These are phyloP conservation scores for Excoecaria agallocha DNA, from an alignment of 345 rosid species.

Conservation along the genomic window DNA sequence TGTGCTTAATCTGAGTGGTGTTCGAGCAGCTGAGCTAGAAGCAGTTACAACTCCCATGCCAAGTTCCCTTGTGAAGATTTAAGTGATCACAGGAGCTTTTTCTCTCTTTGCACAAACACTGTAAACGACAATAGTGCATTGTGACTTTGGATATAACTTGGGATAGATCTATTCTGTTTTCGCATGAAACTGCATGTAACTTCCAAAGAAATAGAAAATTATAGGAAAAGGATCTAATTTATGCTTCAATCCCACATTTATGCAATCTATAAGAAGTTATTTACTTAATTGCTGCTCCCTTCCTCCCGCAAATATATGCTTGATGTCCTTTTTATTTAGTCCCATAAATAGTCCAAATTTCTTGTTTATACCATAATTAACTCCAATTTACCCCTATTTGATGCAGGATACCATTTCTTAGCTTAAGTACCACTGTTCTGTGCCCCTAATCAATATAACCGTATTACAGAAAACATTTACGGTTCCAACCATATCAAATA, in stretches of 20 bases:
- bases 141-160: background rate
- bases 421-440: too few relatives aligned
- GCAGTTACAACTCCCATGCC: conserved; percentile 87
- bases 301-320: background rate
- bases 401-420: too few relatives aligned
- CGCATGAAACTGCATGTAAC: background rate
- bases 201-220: background rate
- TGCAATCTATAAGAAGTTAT: background rate
- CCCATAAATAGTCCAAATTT: too few relatives aligned
- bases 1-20: conserved; percentile 54
- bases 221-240: background rate
- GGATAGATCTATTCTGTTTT: background rate
- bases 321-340: too few relatives aligned
- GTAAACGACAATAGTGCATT: conserved; percentile 18
- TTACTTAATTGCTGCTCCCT: background rate
- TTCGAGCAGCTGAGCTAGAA: conserved; percentile 78
- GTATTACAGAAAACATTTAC: too few relatives aligned
- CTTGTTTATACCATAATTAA: too few relatives aligned
- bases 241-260: background rate
- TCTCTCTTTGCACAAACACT: conserved; percentile 22
- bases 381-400: too few relatives aligned
- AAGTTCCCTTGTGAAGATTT: conserved; percentile 8
- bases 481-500: too few relatives aligned
- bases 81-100: background rate
- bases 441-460: too few relatives aligned